Evolutionary conservation across 2,329 filamentous ascomycete genomes (phyloP).

Genomic region (Teratosphaeria gauchensis): DNA sequence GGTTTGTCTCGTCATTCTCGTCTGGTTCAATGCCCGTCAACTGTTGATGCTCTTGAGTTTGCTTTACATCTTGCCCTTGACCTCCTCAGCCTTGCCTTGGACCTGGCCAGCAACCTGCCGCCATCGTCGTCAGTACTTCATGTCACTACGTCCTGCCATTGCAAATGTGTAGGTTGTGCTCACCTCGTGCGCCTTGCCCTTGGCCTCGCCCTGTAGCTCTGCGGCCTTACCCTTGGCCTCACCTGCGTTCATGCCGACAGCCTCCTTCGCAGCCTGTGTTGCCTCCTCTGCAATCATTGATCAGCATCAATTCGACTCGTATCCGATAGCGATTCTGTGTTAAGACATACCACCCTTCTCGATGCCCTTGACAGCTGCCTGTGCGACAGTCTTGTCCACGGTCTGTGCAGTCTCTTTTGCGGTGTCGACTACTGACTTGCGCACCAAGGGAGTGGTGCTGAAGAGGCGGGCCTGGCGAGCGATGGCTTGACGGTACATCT

Average conservation of each 20-base stretch:
- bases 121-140: background rate
- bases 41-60: background rate
- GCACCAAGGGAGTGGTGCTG: conserved; percentile 40
- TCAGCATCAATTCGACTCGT: background rate
- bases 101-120: conserved; percentile 27
- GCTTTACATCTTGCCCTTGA: conserved; percentile 4
- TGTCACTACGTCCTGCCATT: background rate
- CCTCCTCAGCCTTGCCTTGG: conserved; percentile 28
- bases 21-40: background rate
- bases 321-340: background rate
- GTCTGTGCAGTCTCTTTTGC: conserved; percentile 51
- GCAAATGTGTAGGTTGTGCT: background rate
- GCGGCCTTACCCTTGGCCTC: conserved; percentile 34
- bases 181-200: conserved; percentile 31
- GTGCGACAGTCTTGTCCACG: conserved; percentile 46
- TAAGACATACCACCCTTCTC: conserved; percentile 49
- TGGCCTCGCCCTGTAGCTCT: conserved; percentile 32
- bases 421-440: conserved; percentile 45
- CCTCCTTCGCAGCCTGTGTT: conserved; percentile 35
- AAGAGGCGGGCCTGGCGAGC: conserved; percentile 41
- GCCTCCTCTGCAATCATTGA: conserved; percentile 38
- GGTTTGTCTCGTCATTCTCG: background rate
- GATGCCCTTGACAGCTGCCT: conserved; percentile 51
- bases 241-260: conserved; percentile 17
- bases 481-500: conserved; percentile 38